A percentile compares a stretch with the other conserved stretches of the same genome.
These are phyloP conservation scores for Apiospora arundinis DNA, from an alignment of 2,329 filamentous ascomycete genomes.

Conservation along the genomic window DNA sequence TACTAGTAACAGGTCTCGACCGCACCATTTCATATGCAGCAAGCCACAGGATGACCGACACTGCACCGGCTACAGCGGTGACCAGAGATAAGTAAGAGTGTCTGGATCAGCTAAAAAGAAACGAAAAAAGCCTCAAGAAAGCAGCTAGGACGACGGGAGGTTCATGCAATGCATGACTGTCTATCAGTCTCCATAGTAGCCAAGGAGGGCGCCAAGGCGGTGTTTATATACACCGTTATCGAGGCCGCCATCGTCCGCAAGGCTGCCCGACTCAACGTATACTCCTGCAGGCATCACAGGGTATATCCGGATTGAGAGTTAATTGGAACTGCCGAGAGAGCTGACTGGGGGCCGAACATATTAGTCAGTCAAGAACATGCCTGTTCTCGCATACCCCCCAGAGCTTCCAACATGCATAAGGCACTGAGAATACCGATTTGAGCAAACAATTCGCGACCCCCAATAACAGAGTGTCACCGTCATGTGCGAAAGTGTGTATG, in stretches of 20 bases:
- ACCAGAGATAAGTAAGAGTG: neutral
- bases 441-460: neutral
- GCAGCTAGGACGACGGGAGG: neutral
- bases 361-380: neutral
- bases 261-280: neutral
- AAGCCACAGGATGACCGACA: neutral
- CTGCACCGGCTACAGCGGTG: neutral
- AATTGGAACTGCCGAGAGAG: neutral
- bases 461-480: neutral
- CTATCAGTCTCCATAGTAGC: neutral
- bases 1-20: neutral
- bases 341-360: neutral
- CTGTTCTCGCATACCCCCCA: too few relatives aligned
- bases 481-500: neutral
- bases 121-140: neutral
- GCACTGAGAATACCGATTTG: neutral
- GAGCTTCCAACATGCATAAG: neutral
- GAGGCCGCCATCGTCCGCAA: neutral
- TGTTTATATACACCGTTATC: conserved; percentile 1
- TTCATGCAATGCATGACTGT: neutral
- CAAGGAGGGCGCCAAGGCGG: conserved; percentile 6
- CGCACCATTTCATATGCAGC: neutral
- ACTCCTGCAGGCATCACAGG: neutral
- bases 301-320: too few relatives aligned
- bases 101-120: too few relatives aligned